Conservation (phyloP, 257 asterid species). For the Phtheirospermum japonicum region DNA sequence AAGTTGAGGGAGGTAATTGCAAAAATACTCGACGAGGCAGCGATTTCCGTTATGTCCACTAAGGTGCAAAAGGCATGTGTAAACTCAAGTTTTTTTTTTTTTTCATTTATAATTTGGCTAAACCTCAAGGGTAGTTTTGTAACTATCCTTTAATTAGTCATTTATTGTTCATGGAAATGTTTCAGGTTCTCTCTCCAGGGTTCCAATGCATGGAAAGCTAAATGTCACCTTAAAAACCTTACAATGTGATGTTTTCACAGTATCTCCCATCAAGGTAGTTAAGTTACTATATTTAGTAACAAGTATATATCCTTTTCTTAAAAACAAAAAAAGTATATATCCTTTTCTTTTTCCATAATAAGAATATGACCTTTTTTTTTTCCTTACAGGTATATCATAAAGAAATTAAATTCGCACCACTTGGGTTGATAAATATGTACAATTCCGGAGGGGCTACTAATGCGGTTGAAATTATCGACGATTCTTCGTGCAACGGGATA, state of each 20-base stretch:
- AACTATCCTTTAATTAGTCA: not conserved
- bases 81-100: no score
- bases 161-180: conserved; percentile 1
- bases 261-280: conserved; percentile 53
- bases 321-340: no score
- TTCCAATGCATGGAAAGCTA: conserved; percentile 36
- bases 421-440: conserved; percentile 58
- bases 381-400: conserved; percentile 39
- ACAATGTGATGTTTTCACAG: conserved; percentile 53
- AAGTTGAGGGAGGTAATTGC: no score
- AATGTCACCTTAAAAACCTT: conserved; percentile 37
- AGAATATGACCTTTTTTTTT: not conserved
- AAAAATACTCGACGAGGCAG: no score
- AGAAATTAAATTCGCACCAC: conserved; percentile 40
- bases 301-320: no score
- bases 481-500: conserved; percentile 20
- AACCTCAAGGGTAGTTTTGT: not conserved
- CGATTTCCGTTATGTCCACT: no score
- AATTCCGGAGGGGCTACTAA: conserved; percentile 55
- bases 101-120: no score
- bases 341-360: not conserved
- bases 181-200: conserved; percentile 36
- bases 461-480: conserved; percentile 32
- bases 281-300: not conserved
- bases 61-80: no score